Evolutionary conservation across 169 alveolate species (phyloP), one percentile per base, ranked within the genome.

Genomic region (Perkinsus olseni): DNA sequence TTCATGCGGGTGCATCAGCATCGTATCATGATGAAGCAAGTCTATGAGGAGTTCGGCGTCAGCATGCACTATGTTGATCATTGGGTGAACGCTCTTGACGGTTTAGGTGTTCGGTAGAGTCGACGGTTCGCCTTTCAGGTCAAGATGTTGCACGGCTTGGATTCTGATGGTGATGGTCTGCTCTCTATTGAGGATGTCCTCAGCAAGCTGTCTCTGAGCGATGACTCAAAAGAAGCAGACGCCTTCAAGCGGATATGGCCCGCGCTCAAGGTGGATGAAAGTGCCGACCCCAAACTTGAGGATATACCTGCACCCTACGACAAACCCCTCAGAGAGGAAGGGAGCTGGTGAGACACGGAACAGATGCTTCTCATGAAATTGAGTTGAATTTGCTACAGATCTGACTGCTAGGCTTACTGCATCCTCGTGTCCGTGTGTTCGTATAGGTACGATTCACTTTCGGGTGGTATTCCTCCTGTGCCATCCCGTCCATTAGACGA

Each of bases 1-100:
- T 62, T 62, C 82, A 62, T 62, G 82, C 82, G 82, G 17, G 82
- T 62, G 82, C 82, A 62, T 62, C 82, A 62, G 82, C 82, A 62
- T 24, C 82, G 82, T 8, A 62, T 62, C 28, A 62, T 62, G 82
- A 62, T 62, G 82, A 62, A 62, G 82, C 82, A 62, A 62, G 82
- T 62, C 82, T 62, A 62, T 62, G 82, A 62, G 82, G 82, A 62
- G 31, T 62, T 62, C 17, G 82, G 82, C 34, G 17, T 62, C 13
- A 62, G 82, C 82, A 62, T 62, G 82, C 82, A 62, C 82, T 62
- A 62, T 62, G 82, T 62, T 13, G 82, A 62, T 24, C 82, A 62
- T 24, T 62, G 82, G 82, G 82, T 62, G 34, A 4, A n/a, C 31
- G 28, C 82, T 62, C 28, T 3, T 62, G 82, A 13, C 31, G 82